Evolutionary conservation across 306 rosid genomes (phyloP), one percentile per base, ranked within the genome.

Genomic region (Cicer pinnatifidum): DNA sequence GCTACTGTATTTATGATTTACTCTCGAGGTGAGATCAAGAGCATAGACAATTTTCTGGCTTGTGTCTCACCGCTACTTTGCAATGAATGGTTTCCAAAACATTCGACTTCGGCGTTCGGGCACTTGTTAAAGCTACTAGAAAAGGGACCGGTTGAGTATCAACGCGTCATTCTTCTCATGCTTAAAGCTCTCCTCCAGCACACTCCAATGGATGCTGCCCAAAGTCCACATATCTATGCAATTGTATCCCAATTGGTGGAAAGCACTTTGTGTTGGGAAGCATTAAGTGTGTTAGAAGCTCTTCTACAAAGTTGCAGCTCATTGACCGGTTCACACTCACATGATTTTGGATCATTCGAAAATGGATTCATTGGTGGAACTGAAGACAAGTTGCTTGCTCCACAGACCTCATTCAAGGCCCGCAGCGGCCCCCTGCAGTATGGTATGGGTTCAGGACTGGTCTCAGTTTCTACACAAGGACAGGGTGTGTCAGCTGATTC

Each of bases 181-280:
- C 92, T 95, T 47, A 95, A 92, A 84, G 99, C 97, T 54, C 85
- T 95, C 80, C 97, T 95, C 75, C 97, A 90, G 83, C 97, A 92
- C 87, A 92, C 99, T 63, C 99, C 97, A 17, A 87, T 95, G 89
- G 99, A 95, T 75, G 97, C 97, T 48, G 86, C 99, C 33, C 99
- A 95, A 82, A 95, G 99, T 77, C 97, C 99, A 1, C 99, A 95
- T 75, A 95, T 95, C 86, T 95, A 90, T 67, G 96, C 99, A 23
- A 84, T 90, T 20, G 99, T 95, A 47, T 95, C 99, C 70, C 99
- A 95, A 80, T 82, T 91, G 84, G 97, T 95, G 28, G 99, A 95
- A 86, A 95, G 99, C 89, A 90, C 97, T 37, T 74, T 92, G 77
- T 95, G 96, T 82, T 92, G 96, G 99, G 99, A 95, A 58, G 99